These are phyloP conservation scores for Aspergillus neoniger DNA, from an alignment of 2,329 filamentous ascomycete genomes.

Conservation along the genomic window DNA sequence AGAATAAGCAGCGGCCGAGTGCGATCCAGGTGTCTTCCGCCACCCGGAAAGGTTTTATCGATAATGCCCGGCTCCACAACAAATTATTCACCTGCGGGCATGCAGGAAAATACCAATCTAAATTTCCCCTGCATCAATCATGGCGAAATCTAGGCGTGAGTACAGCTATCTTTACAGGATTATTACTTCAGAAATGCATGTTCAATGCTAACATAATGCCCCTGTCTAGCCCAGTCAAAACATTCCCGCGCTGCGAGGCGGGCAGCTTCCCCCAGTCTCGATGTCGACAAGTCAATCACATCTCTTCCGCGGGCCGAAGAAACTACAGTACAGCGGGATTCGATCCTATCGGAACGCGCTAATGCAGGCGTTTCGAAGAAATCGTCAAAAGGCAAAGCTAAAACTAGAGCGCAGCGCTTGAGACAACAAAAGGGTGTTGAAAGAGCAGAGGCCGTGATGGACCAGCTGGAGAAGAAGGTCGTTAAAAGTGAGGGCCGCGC, in stretches of 20 bases:
- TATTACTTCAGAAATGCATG: background rate
- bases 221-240: slow-evolving; percentile 49
- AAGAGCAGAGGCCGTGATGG: slow-evolving; percentile 55
- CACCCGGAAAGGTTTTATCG: slow-evolving; percentile 40
- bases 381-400: slow-evolving; percentile 47
- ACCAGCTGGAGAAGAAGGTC: slow-evolving; percentile 59
- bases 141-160: slow-evolving; percentile 44
- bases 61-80: slow-evolving; percentile 37
- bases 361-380: slow-evolving; percentile 57
- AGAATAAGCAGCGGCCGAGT: slow-evolving; percentile 21
- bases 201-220: slow-evolving; percentile 14
- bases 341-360: slow-evolving; percentile 53
- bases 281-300: slow-evolving; percentile 54
- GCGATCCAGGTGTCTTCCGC: slow-evolving; percentile 29
- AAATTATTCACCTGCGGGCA: slow-evolving; percentile 18
- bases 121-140: slow-evolving; percentile 25
- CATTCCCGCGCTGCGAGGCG: slow-evolving; percentile 63
- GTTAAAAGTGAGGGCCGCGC: slow-evolving; percentile 53
- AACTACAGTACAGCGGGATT: slow-evolving; percentile 42
- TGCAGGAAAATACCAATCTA: slow-evolving; percentile 3
- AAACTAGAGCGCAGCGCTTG: slow-evolving; percentile 55
- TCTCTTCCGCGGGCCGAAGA: slow-evolving; percentile 45
- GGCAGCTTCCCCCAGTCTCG: slow-evolving; percentile 56
- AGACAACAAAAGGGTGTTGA: slow-evolving; percentile 59
- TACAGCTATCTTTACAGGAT: background rate